Percentiles rank a stretch among this genome's conserved stretches.
phyloP scores from a whole-genome alignment of 1,284 basidiomycete species.

The Kalmanozyma brasiliensis region DNA sequence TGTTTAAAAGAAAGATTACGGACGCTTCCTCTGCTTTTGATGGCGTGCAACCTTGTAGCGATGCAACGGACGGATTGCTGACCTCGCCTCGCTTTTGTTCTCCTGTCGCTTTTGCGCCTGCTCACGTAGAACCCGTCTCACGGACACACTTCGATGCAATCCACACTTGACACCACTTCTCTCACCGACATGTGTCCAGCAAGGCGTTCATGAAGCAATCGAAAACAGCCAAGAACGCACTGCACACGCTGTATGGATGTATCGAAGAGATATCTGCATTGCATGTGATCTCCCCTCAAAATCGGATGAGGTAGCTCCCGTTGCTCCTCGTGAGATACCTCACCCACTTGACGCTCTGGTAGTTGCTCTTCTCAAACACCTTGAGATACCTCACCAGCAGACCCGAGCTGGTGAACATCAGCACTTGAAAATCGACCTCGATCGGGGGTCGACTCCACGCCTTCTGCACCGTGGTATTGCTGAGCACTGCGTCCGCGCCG shows the following conservation, averaged over 20 bases:
- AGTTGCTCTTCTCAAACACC: slow-evolving; percentile 95
- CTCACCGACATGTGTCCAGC: too few relatives aligned
- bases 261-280: not conserved
- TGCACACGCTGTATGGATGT: too few relatives aligned
- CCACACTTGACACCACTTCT: too few relatives aligned
- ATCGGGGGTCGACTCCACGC: slow-evolving; percentile 97
- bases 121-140: too few relatives aligned
- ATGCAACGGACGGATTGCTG: not conserved
- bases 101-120: too few relatives aligned
- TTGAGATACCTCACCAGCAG: slow-evolving; percentile 96
- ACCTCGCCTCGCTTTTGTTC: not conserved
- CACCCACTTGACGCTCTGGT: slow-evolving; percentile 73
- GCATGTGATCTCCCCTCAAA: slow-evolving; percentile 23
- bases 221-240: too few relatives aligned
- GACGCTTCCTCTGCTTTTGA: slow-evolving; percentile 2
- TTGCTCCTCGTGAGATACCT: slow-evolving; percentile 58
- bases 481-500: slow-evolving; percentile 81
- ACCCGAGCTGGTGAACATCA: slow-evolving; percentile 98
- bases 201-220: too few relatives aligned
- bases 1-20: slow-evolving; percentile 7
- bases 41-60: not conserved
- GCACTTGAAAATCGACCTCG: slow-evolving; percentile 95
- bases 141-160: too few relatives aligned
- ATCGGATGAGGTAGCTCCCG: slow-evolving; percentile 59
- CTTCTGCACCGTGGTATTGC: slow-evolving; percentile 83